phyloP scores from a whole-genome alignment of 805 yeast genomes.

The Metschnikowia shivogae region DNA sequence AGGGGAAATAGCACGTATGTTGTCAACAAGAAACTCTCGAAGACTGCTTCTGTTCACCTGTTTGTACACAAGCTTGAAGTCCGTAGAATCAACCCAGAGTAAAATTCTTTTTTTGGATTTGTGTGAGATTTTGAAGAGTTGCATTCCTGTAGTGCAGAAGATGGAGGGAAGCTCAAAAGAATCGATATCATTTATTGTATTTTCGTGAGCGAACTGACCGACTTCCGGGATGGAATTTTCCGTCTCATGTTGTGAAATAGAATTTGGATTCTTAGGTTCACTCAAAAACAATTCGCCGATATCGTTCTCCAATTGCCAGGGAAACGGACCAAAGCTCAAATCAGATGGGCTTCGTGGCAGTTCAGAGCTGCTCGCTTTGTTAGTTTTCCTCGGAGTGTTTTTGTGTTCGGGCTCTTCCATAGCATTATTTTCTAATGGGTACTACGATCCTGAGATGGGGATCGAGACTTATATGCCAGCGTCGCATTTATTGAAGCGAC shows the following conservation, averaged over 20 bases:
- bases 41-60: conserved; percentile 15
- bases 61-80: conserved; percentile 53
- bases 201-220: neutral
- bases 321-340: neutral
- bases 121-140: conserved; percentile 65
- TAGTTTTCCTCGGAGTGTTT: neutral
- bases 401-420: neutral
- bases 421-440: neutral
- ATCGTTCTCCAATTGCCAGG: neutral
- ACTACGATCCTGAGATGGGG: too few species aligned
- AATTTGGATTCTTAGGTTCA: neutral
- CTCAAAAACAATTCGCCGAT: neutral
- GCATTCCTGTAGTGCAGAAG: conserved; percentile 53
- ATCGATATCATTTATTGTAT: conserved; percentile 11
- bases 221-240: neutral
- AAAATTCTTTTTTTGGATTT: conserved; percentile 58
- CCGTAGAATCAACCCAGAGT: conserved; percentile 52
- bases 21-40: conserved; percentile 47
- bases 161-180: conserved; percentile 27
- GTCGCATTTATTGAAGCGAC: too few species aligned
- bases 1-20: conserved; percentile 56
- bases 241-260: neutral
- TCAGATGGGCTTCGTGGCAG: neutral
- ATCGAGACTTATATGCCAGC: too few species aligned
- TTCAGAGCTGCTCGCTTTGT: neutral